Percentiles rank a stretch among this genome's conserved stretches.
These are phyloP conservation scores for Ophiostoma sp. DNA, from an alignment of 2,329 filamentous ascomycete genomes.

Conservation along the genomic window DNA sequence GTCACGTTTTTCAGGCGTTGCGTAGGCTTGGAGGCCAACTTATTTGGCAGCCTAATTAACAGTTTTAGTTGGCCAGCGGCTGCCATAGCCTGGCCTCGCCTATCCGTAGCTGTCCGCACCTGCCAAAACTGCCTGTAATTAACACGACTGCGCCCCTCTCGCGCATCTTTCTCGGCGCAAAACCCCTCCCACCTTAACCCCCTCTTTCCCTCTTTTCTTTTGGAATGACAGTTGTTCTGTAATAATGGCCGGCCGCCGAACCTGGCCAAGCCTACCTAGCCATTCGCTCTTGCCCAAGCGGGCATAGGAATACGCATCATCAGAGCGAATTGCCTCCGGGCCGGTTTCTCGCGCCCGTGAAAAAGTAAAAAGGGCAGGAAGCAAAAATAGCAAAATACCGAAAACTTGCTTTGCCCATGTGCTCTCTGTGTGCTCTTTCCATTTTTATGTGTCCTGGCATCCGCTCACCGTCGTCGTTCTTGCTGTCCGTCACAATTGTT, in stretches of 20 bases:
- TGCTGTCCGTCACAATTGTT: neutral
- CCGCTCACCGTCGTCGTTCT: neutral
- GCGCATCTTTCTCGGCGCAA: conserved; percentile 3
- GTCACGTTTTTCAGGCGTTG: neutral
- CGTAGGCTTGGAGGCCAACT: neutral
- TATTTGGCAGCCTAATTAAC: conserved; percentile 12
- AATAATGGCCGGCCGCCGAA: neutral
- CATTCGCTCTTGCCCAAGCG: conserved; percentile 5
- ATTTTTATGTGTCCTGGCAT: neutral
- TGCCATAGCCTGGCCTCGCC: neutral
- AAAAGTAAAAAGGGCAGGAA: neutral
- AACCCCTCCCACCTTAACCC: neutral
- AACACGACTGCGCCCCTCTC: conserved; percentile 13
- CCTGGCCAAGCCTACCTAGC: conserved; percentile 13
- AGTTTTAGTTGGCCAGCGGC: neutral
- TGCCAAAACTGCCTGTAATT: conserved; percentile 10
- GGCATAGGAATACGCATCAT: neutral
- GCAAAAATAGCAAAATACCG: neutral
- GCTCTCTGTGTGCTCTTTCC: neutral
- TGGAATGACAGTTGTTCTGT: conserved; percentile 15
- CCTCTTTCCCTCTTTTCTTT: neutral
- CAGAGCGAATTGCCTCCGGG: conserved; percentile 19
- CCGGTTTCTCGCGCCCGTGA: conserved; percentile 1
- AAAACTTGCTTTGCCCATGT: neutral
- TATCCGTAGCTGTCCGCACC: neutral